Evolutionary conservation across 164 flowering plant genomes (phyloP), one percentile per base, ranked within the genome.

Genomic region (Protea cynaroides): DNA sequence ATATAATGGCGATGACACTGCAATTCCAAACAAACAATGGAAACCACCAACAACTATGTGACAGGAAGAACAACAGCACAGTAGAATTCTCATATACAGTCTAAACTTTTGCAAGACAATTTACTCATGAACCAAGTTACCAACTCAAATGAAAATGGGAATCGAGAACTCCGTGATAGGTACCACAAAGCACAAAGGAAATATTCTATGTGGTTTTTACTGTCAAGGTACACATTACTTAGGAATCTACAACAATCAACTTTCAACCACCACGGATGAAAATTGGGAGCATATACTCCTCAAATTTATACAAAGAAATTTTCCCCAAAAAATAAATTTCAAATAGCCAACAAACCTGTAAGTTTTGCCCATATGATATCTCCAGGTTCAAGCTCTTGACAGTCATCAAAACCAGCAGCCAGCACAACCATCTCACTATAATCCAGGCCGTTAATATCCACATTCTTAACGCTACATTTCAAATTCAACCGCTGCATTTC

Each of bases 301-400:
- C 22, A 43, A n/a, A 29, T 7, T 7, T 29, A 47, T 37, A 58
- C 18, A 66, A 21, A 6, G 22, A 63, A 44, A 43, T 13, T 29
- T 29, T 2, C 34, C 34, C 34, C 34, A 29, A 29, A 29, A 29
- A 29, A 29, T 3, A 29, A 29, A 29, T 3, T 3, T 2, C 17
- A 23, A 29, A 57, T 29, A 49, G 21, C 43, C 4, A 23, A 67
- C 78, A 65, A 29, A 94, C 99, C 99, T 67, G 96, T 79, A 67
- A 94, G 87, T 74, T 91, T 94, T 8, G 96, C 99, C 99, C 99
- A 94, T 36, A 94, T 80, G 49, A 88, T 79, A 73, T 94, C 97
- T 72, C 96, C 96, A 57, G 86, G 82, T 62, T 82, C 96, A 75
- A 81, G 74, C 56, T 91, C 96, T 64, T 78, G 83, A 71, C 82